Base-by-base conservation (phyloP, 2,329 filamentous ascomycete species). In the Lecanosticta acicola region DNA sequence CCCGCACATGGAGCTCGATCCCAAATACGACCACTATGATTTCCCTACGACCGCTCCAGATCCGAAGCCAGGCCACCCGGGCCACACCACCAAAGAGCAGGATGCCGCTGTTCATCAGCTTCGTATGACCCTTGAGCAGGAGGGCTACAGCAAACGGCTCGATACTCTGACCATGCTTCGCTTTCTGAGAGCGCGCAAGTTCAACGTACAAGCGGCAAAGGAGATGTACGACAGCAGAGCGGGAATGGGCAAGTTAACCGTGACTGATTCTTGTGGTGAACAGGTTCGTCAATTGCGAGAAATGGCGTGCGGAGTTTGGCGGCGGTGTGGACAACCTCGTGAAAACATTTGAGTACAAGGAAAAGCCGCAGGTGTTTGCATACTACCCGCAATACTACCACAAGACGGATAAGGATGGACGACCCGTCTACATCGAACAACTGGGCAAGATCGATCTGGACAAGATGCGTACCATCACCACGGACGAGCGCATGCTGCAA, bases 351-450 rank as follows among this genome's bases (percentile, higher is more conserved):
- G 82, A 93, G 49, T 96, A 95, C 74, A 77, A 77, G 54, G 90
- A 96, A 78, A 93, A 91, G 70, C 66, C 79, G 45, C 68, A 91
- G 65, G 79, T 98, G 48, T 87, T 87, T 70, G 75, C 91, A 71
- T 95, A 86, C 77, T 98, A 98, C 73, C 88, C 88, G 39, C 93
- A 98, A 73, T 98, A 93, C 76, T 98, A 98, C 75, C 93, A 98
- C 80, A 96, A 96, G 76, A 91, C 83, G 10, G 87, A 93, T 71
- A 89, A 88, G 68, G 93, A 97, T 73, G 93, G 93, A 59, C 86
- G 93, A 59, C 93, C 93, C 42, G 81, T 97, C 56, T 98, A 98
- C 76, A 95, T 97, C 64, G 93, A 98, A 72, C 85, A 93, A 67
- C 79, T 96, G 46, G 93, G 93, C 68, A 89, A 89, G 60, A 93